Base-by-base conservation (phyloP, 352 stramenopile genomes). In the Plasmopara viticola region DNA sequence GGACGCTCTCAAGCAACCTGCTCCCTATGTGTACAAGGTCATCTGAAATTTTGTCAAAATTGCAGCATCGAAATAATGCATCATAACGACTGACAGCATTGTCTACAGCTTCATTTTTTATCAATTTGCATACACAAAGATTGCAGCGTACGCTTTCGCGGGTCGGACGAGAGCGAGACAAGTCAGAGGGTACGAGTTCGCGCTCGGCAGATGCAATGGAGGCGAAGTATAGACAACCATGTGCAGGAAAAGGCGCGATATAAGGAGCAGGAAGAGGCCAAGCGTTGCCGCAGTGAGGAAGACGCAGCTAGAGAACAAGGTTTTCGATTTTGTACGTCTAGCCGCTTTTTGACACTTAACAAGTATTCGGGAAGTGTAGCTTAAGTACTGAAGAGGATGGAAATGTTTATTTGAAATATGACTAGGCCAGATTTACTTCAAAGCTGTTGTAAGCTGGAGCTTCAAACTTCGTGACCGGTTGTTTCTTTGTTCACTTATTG, bases 391-490 rank as follows among this genome's bases (percentile, higher is more conserved):
- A 66, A 31, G 65, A 71, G 39, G 70, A 75, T 10, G 70, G 70
- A 20, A 68, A 85, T 10, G 55, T 69, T 31, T 78, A 78, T 63
- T 57, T 60, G 18, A 66, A 78, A 39, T 74, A 88, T 55, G 79
- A 88, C 47, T 59, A 88, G 48, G 79, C 73, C 38, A 87, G 87
- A 55, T 90, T 90, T 54, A 90, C 68, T 17, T 71, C 87, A 39
- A 68, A 83, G 61, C 55, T 90, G 15, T 42, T 55, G 20, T 61
- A 57, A 20, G 56, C n/a, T n/a, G 40, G 37, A n/a, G n/a, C n/a
- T n/a, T n/a, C n/a, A n/a, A n/a, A n/a, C n/a, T n/a, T n/a, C n/a
- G n/a, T n/a, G n/a, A n/a, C 42, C 17, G 44, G 40, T 63, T 48
- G 44, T 59, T 67, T 68, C 63, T 68, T 68, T 68, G 64, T 9